Conservation (phyloP, 129 eudicot species). For the Lactuca sativa region DNA sequence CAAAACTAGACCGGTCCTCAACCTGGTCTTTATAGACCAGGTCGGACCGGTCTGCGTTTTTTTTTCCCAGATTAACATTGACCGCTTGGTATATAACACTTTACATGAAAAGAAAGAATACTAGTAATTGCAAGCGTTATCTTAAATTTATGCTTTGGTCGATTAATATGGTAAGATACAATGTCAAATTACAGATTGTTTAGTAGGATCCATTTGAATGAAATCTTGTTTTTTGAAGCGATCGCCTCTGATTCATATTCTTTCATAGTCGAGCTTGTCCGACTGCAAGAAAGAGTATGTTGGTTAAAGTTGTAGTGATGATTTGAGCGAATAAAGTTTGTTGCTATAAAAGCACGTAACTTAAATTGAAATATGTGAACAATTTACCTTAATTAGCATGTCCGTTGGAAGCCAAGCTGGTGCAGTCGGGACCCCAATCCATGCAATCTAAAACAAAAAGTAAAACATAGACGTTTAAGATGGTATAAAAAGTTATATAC, state of each 20-base stretch:
- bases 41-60: no score
- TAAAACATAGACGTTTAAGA: background rate
- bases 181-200: constrained; percentile 24
- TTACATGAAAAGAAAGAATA: background rate
- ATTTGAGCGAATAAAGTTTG: background rate
- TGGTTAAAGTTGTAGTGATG: background rate
- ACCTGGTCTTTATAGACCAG: no score
- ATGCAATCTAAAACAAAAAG: constrained; percentile 60
- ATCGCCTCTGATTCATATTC: constrained; percentile 45
- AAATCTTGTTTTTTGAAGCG: constrained; percentile 25
- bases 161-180: constrained; percentile 17
- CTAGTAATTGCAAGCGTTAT: constrained; percentile 9
- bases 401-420: constrained; percentile 99
- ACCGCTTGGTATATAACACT: background rate
- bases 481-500: no score
- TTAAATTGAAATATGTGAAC: background rate
- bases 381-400: constrained; percentile 80
- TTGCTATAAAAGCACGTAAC: background rate
- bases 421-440: constrained; percentile 96
- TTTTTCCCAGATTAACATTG: no score
- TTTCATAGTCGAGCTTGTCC: constrained; percentile 68
- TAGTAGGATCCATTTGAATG: constrained; percentile 2
- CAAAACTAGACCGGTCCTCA: no score
- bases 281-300: constrained; percentile 54
- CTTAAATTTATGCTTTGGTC: constrained; percentile 18